Conservation (phyloP, 345 rosid species). For the Dovyalis caffra region DNA sequence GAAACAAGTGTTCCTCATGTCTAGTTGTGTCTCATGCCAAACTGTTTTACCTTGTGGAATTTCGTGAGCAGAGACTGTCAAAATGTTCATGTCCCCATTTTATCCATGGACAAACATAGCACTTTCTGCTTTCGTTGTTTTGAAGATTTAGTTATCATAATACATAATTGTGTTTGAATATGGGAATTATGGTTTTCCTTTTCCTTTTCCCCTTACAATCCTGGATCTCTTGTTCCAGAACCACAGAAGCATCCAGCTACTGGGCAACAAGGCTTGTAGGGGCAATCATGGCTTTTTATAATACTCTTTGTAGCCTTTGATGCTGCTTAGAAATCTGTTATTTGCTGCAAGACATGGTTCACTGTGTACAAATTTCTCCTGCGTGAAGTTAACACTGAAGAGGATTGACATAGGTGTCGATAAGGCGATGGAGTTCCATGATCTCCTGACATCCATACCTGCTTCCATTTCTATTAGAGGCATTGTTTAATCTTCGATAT, state of each 20-base stretch:
- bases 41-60: not conserved
- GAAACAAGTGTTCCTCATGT: not conserved
- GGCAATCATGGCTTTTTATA: not conserved
- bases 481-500: too few relatives aligned
- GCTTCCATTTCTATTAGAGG: too few relatives aligned
- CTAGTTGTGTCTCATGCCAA: not conserved
- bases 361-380: not conserved
- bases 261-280: not conserved
- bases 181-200: not conserved
- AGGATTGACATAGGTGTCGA: not conserved
- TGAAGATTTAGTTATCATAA: not conserved
- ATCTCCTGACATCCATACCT: too few relatives aligned
- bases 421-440: too few relatives aligned
- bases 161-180: not conserved
- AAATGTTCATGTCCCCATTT: constrained; percentile 9
- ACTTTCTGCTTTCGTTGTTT: not conserved
- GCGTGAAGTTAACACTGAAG: not conserved
- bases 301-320: not conserved
- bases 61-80: not conserved
- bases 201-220: not conserved
- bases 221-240: not conserved
- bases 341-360: not conserved
- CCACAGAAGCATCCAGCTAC: not conserved
- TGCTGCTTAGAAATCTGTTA: not conserved
- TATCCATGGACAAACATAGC: constrained; percentile 8